Base-by-base conservation (phyloP, 148 eudicot genomes). In the Camellia lanceoleosa region DNA sequence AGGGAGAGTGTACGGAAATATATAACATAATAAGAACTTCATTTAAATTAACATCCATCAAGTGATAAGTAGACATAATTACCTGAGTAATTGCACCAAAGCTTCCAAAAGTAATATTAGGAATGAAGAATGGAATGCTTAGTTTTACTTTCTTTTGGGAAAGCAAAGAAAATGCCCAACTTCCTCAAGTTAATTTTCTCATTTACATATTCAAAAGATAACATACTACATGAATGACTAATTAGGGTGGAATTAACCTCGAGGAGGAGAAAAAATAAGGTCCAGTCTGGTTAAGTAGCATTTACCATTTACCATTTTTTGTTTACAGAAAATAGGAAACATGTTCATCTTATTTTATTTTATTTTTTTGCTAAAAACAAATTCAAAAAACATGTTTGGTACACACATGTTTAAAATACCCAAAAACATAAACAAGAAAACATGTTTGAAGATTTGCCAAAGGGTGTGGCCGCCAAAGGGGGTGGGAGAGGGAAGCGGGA, bases 51-150 rank as follows among this genome's bases (percentile, higher is more conserved):
- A 73, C 44, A 55, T 71, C 42, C 64, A 52, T 19, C 19, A 20
- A 70, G 52, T 41, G 20, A 67, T 41, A 78, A 70, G 10, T 46
- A 19, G 43, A 65, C 15, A 54, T 41, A 51, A 56, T 73, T 74
- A 97, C 99, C 97, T 94, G 98, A 30, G 98, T 97, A 79, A 97
- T 97, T 64, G 99, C 98, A 51, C 99, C 99, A 85, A 97, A 97
- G 83, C 95, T 94, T 79, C 99, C 99, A 75, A 97, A 94, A 77
- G 99, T 97, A 72, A 91, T 97, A 84, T 97, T 97, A 60, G 99
- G 99, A 80, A 97, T 92, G 74, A 97, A 94, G 84, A 60, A 97
- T 47, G 99, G 99, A 85, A 97, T 97, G 88, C 99, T 89, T 58
- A 97, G 89, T 84, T 94, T 94, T 81, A 97, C 98, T 79, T 91